A percentile compares a stretch with the other conserved stretches of the same genome.
Conservation (phyloP, 768 basidiomycete genomes). For the Amanita molliuscula region DNA sequence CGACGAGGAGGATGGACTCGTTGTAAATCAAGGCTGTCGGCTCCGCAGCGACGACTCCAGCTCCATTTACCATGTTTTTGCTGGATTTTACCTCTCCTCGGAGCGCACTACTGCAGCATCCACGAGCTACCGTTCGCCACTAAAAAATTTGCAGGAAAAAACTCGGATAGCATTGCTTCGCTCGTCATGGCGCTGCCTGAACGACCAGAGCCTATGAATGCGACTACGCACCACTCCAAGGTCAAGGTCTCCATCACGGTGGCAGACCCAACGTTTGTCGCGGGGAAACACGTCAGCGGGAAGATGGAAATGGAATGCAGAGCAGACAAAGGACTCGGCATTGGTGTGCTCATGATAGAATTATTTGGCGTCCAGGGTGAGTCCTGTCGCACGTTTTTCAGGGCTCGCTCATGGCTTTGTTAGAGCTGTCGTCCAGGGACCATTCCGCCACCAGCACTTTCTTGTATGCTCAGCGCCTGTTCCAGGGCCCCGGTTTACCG, state of each 20-base stretch:
- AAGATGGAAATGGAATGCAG: slow-evolving; percentile 76
- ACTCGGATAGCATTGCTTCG: not conserved
- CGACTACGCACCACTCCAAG: slow-evolving; percentile 69
- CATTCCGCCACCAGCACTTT: slow-evolving; percentile 77
- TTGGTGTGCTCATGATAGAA: slow-evolving; percentile 70
- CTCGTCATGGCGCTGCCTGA: slow-evolving; percentile 3
- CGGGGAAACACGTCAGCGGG: slow-evolving; percentile 57
- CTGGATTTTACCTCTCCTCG: not conserved
- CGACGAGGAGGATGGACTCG: slow-evolving; percentile 1
- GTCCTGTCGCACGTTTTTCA: slow-evolving; percentile 5
- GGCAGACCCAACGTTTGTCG: slow-evolving; percentile 49
- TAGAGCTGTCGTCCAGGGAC: slow-evolving; percentile 69
- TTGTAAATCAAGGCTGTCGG: not conserved
- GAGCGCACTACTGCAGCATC: slow-evolving; percentile 5
- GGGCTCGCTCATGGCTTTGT: slow-evolving; percentile 6
- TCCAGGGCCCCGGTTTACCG: slow-evolving; percentile 74
- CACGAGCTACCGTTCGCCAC: not conserved
- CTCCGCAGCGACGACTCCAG: not conserved
- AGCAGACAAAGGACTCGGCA: slow-evolving; percentile 63
- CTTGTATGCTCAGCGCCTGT: slow-evolving; percentile 56
- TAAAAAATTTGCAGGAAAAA: not conserved
- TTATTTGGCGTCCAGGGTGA: slow-evolving; percentile 64
- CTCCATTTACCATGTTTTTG: not conserved
- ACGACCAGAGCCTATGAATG: slow-evolving; percentile 61
- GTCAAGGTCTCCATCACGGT: slow-evolving; percentile 58